Base-by-base conservation (phyloP, 768 basidiomycete species). In the Psilocybe azurescens region DNA sequence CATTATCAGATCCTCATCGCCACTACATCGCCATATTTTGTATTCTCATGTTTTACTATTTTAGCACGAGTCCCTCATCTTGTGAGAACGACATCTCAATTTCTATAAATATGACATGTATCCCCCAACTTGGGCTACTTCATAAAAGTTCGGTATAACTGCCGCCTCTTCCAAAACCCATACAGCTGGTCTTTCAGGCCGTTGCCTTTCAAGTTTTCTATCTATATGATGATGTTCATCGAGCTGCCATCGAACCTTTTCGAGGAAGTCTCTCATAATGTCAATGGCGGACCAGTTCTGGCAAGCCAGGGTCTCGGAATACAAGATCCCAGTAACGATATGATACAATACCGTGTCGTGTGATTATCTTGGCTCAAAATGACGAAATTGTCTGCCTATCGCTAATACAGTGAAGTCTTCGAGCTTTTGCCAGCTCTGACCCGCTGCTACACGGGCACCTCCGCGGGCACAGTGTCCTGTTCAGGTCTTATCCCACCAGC, bases 61-160 rank as follows among this genome's bases (percentile, higher is more conserved):
- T 53, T 18, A 53, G 52, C 33, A 38, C 30, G 33, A 28, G n/a
- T 49, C 30, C 18, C 24, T 16, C 46, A 28, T 36, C 47, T 2
- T 58, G 30, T 58, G 33, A 36, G 47, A 49, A 58, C 20, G 36
- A 8, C 18, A 48, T 50, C 10, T 20, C 20, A n/a, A 28, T 5
- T 29, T 41, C n/a, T 58, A 58, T 58, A 58, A 58, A 50, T 58
- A 49, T 33, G 2, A 16, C 10, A 14, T 48, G 50, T 29, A 48
- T 49, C 56, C 56, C 56, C 50, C 56, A 46, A 54, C 53, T 60
- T 32, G 41, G 47, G 50, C 7, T 20, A 30, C 36, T 49, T 33
- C 30, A 2, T 50, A n/a, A 47, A 53, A 36, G 33, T 28, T 53
- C 39, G 29, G 36, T 33, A 44, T 44, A 44, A 44, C 41, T 14